A percentile compares a stretch with the other conserved stretches of the same genome.
Evolutionary conservation across 108 stramenopile genomes (phyloP).

Genomic region (Epithemia pelagica): DNA sequence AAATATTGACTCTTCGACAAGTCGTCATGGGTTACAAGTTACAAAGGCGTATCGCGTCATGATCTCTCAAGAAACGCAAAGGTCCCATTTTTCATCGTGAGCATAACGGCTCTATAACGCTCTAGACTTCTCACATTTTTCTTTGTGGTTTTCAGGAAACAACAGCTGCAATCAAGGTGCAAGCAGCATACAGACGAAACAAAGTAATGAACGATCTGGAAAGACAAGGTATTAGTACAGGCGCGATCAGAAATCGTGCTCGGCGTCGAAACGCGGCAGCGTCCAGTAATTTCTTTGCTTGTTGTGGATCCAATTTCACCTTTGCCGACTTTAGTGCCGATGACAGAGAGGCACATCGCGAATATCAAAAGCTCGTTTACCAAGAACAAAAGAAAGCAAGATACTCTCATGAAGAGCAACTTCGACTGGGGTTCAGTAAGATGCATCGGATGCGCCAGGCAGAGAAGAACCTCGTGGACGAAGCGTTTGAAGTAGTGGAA

Average conservation of each 20-base stretch:
- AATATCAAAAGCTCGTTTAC: conserved; percentile 39
- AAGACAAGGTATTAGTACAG: conserved; percentile 40
- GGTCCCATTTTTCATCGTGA: too few relatives aligned
- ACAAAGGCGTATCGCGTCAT: too few relatives aligned
- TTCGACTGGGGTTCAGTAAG: conserved; percentile 41
- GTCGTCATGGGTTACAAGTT: too few relatives aligned
- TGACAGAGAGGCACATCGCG: conserved; percentile 32
- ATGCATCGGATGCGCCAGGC: conserved; percentile 31
- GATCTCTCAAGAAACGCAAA: too few relatives aligned
- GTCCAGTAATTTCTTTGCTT: conserved; percentile 42
- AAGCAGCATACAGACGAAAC: conserved; percentile 58
- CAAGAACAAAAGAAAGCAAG: conserved; percentile 34
- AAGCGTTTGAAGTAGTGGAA: conserved; percentile 46
- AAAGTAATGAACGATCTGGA: conserved; percentile 43
- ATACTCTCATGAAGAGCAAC: conserved; percentile 36
- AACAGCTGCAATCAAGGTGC: conserved; percentile 61
- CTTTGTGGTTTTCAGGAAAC: conserved; percentile 43
- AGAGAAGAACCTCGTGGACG: conserved; percentile 10
- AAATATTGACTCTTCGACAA: neutral
- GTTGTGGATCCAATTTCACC: conserved; percentile 49
- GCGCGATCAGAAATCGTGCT: conserved; percentile 57
- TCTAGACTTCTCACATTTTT: neutral
- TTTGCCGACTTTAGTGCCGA: conserved; percentile 59
- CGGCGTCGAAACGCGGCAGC: conserved; percentile 51
- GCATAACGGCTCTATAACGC: too few relatives aligned